phyloP scores from a whole-genome alignment of 345 rosid species.

The Aquilaria yunnanensis region DNA sequence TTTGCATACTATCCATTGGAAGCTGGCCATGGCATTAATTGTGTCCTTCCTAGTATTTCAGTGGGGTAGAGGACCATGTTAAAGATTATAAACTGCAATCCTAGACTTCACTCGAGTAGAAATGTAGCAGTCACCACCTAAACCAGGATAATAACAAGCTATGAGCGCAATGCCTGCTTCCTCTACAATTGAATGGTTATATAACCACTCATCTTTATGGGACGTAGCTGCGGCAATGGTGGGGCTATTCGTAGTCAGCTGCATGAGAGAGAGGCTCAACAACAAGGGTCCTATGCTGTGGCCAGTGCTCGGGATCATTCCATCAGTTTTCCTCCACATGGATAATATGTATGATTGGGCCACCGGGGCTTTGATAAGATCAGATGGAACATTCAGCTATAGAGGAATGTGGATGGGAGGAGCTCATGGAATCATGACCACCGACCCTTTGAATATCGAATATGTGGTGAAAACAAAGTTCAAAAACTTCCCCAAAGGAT shows the following conservation, averaged over 20 bases:
- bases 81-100: no score
- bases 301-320: conserved; percentile 61
- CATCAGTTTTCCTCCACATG: conserved; percentile 23
- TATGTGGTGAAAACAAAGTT: conserved; percentile 63
- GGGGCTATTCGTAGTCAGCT: conserved; percentile 43
- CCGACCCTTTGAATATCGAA: conserved; percentile 50
- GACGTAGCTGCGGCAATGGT: conserved; percentile 39
- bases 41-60: background rate
- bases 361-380: conserved; percentile 32
- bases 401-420: conserved; percentile 56
- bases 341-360: conserved; percentile 32
- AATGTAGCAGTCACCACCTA: background rate
- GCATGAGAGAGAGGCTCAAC: conserved; percentile 37
- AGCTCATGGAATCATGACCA: conserved; percentile 44
- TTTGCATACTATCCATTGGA: no score
- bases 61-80: no score
- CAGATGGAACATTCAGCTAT: conserved; percentile 46
- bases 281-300: conserved; percentile 55
- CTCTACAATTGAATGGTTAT: conserved; percentile 20
- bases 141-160: background rate
- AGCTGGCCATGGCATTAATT: conserved; percentile 5
- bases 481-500: conserved; percentile 70
- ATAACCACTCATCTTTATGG: conserved; percentile 24
- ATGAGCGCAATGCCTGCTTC: conserved; percentile 3
- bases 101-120: background rate